Base-by-base conservation (phyloP, 768 basidiomycete genomes). In the Mrakia blollopis region DNA sequence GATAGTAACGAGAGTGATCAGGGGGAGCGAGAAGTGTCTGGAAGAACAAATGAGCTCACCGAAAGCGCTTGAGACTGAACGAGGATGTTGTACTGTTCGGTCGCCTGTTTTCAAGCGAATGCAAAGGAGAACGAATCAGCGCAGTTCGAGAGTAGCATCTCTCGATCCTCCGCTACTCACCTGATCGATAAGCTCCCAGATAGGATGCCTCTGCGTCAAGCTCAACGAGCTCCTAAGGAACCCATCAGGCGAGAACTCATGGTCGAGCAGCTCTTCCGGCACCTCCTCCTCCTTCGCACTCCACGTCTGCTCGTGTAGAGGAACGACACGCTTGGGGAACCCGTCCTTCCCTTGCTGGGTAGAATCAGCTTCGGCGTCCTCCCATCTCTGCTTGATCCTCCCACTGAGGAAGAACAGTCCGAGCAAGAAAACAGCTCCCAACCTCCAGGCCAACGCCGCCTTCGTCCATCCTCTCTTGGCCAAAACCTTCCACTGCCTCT, bases 181-280 rank as follows among this genome's bases (percentile, higher is more conserved):
- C n/a, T 70, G 47, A 18, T 70, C 75, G 11, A 76, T 54, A 11
- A 76, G 41, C 28, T 76, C 75, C 75, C 75, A 76, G 57, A 76
- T 76, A 13, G 75, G 75, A 32, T 76, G 75, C 57, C 65, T 70
- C 75, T 67, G 69, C 32, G 35, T 52, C 47, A 39, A 41, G 25
- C 54, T 37, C n/a, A 68, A 9, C 35, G 54, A 68, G 69, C 37
- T 60, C 28, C 65, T 32, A 16, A 76, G 28, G 54, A 54, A 76
- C 8, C 75, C 75, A 44, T 76, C 75, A 7, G 57, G 23, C 23
- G 61, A 62, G 41, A 76, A 76, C 60, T 71, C 67, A 60, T 76
- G 75, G 25, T 44, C 25, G 41, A 68, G 65, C 18, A 68, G 37
- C 65, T 57, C 68, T 7, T 67, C 75, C 0, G 60, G 67, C 25